A percentile compares a stretch with the other conserved stretches of the same genome.
Conservation (phyloP, 495 filamentous ascomycete genomes). For the Geoglossum glabrum region DNA sequence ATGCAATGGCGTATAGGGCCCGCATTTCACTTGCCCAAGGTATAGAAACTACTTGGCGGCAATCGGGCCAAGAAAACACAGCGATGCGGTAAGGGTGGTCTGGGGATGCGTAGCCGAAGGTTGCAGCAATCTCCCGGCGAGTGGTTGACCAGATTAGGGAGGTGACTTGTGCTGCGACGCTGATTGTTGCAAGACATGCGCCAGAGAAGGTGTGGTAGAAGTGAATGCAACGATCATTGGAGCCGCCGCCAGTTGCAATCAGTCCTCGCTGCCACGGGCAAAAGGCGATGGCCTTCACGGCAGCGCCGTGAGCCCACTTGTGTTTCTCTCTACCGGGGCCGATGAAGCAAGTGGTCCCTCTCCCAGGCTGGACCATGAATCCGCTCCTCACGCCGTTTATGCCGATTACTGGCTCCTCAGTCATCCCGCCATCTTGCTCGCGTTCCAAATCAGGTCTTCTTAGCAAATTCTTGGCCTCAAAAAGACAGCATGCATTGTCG, state of each 20-base stretch:
- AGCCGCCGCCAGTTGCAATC: slow-evolving; percentile 79
- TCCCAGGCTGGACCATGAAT: background rate
- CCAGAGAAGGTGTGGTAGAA: slow-evolving; percentile 84
- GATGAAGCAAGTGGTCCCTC: slow-evolving; percentile 12
- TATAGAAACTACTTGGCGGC: slow-evolving; percentile 68
- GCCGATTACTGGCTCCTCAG: slow-evolving; percentile 1
- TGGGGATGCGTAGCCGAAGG: slow-evolving; percentile 88
- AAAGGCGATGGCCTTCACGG: slow-evolving; percentile 93
- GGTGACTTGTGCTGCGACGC: slow-evolving; percentile 84
- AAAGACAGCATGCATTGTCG: slow-evolving; percentile 75
- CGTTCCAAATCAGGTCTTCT: background rate
- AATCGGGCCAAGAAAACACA: slow-evolving; percentile 90
- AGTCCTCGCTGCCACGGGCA: slow-evolving; percentile 84
- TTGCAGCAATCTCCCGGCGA: slow-evolving; percentile 73
- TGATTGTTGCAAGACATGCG: slow-evolving; percentile 71
- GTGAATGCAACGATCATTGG: slow-evolving; percentile 87
- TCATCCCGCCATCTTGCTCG: background rate
- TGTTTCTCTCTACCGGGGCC: slow-evolving; percentile 41
- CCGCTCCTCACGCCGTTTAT: background rate
- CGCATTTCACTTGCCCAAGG: slow-evolving; percentile 73
- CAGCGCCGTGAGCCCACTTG: slow-evolving; percentile 60
- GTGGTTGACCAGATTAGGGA: slow-evolving; percentile 78
- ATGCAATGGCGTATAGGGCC: slow-evolving; percentile 54
- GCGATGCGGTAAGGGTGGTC: slow-evolving; percentile 83
- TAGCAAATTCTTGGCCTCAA: slow-evolving; percentile 34